Percentiles rank a stretch among this genome's conserved stretches.
phyloP scores from a whole-genome alignment of 306 rosid species.

The Cicer arietinum region DNA sequence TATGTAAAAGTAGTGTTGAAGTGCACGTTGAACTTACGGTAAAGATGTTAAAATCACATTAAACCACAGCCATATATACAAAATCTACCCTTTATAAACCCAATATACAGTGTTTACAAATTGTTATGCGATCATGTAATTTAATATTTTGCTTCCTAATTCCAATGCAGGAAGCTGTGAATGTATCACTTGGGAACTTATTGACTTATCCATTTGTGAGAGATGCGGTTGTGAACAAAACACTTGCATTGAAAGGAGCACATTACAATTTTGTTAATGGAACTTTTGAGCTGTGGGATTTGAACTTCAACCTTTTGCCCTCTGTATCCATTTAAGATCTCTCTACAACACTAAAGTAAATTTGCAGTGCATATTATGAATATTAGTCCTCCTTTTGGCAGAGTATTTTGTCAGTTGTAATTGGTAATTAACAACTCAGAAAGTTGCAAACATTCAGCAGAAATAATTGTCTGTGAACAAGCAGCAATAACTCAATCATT shows the following conservation, averaged over 20 bases:
- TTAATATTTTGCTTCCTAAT: constrained; percentile 22
- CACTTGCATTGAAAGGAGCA: constrained; percentile 75
- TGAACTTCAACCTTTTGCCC: constrained; percentile 63
- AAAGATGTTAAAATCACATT: too few species aligned
- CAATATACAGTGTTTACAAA: not conserved
- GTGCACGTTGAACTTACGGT: too few species aligned
- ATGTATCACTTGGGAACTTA: constrained; percentile 85
- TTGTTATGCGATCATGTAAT: not conserved
- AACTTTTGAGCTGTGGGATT: constrained; percentile 81
- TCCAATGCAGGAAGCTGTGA: constrained; percentile 86
- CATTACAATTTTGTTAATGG: constrained; percentile 82
- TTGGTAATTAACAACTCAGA: not conserved
- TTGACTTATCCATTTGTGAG: constrained; percentile 86
- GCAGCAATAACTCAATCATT: constrained; percentile 11
- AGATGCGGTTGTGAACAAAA: constrained; percentile 61
- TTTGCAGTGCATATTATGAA: constrained; percentile 9
- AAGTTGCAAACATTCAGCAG: constrained; percentile 31
- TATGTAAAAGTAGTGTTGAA: too few species aligned
- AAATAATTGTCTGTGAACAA: constrained; percentile 34
- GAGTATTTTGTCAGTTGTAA: not conserved
- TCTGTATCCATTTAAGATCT: constrained; percentile 39
- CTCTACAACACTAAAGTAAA: constrained; percentile 14
- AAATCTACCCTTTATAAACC: too few species aligned
- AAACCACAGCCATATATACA: too few species aligned
- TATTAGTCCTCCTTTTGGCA: constrained; percentile 1